These are phyloP conservation scores for Codiaeum variegatum DNA, from an alignment of 441 rosid genomes.

Conservation along the genomic window DNA sequence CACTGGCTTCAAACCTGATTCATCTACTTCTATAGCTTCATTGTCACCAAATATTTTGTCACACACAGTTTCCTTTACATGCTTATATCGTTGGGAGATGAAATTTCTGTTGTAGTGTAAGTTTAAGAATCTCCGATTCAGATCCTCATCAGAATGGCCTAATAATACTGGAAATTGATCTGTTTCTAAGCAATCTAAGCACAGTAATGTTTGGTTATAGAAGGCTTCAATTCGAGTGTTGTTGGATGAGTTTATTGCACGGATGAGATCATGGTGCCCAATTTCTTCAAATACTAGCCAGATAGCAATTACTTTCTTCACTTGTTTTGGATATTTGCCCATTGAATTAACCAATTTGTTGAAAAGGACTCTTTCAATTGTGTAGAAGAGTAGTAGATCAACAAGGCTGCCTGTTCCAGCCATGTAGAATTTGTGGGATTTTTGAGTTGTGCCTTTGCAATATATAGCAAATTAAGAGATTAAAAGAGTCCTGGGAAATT, in stretches of 20 bases:
- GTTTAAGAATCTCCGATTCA: conserved; percentile 19
- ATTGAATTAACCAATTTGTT: conserved; percentile 27
- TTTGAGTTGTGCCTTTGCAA: background rate
- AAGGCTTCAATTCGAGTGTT: conserved; percentile 24
- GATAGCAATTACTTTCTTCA: conserved; percentile 26
- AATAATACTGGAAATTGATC: background rate
- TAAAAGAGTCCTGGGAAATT: background rate
- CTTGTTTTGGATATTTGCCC: conserved; percentile 19
- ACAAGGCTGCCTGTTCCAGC: conserved; percentile 23
- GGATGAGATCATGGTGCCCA: conserved; percentile 27
- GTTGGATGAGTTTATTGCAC: conserved; percentile 16
- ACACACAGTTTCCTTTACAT: conserved; percentile 29
- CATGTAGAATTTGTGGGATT: conserved; percentile 1
- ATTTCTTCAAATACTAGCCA: conserved; percentile 33
- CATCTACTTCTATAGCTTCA: conserved; percentile 30
- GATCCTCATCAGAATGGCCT: conserved; percentile 17
- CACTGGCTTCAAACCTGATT: conserved; percentile 20
- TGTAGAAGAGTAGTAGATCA: conserved; percentile 32
- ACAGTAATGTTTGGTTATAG: conserved; percentile 21
- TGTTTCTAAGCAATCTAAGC: conserved; percentile 14
- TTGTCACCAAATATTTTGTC: conserved; percentile 30
- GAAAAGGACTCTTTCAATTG: conserved; percentile 28
- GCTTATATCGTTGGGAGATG: conserved; percentile 18
- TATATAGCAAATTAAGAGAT: background rate
- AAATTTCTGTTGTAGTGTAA: conserved; percentile 21